A percentile compares a stretch with the other conserved stretches of the same genome.
phyloP scores from a whole-genome alignment of 805 yeast genomes.

The Metschnikowia shivogae region DNA sequence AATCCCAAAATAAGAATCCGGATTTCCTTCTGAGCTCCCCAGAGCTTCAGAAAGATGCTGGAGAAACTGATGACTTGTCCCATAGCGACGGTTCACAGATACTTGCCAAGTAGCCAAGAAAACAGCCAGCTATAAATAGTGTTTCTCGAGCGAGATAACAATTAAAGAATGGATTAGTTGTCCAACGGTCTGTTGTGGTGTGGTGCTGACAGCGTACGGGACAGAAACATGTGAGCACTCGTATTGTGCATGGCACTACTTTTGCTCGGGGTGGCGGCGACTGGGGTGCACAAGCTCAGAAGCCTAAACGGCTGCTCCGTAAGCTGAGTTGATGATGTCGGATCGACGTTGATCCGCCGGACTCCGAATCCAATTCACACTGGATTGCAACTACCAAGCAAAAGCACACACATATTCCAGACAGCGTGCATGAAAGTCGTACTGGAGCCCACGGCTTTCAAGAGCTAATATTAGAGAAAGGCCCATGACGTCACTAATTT shows the following conservation, averaged over 20 bases:
- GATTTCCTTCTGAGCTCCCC: conserved; percentile 89
- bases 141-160: background rate
- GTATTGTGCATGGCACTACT: conserved; percentile 1
- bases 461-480: background rate
- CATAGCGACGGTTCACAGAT: conserved; percentile 35
- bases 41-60: conserved; percentile 74
- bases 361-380: too few species aligned
- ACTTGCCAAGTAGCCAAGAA: background rate
- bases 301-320: too few species aligned
- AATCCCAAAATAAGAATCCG: conserved; percentile 85
- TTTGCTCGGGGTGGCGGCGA: too few species aligned
- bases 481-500: too few species aligned
- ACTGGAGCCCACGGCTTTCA: too few species aligned
- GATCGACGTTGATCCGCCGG: too few species aligned
- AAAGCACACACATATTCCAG: too few species aligned
- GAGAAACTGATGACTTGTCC: conserved; percentile 80
- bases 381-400: too few species aligned
- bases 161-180: background rate
- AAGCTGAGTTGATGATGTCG: too few species aligned
- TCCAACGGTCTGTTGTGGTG: background rate
- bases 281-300: too few species aligned
- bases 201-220: conserved; percentile 1
- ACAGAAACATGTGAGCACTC: conserved; percentile 2
- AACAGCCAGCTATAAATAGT: background rate
- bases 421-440: too few species aligned